phyloP scores from a whole-genome alignment of 495 filamentous ascomycete species.

The Hypoxylon fuscum region DNA sequence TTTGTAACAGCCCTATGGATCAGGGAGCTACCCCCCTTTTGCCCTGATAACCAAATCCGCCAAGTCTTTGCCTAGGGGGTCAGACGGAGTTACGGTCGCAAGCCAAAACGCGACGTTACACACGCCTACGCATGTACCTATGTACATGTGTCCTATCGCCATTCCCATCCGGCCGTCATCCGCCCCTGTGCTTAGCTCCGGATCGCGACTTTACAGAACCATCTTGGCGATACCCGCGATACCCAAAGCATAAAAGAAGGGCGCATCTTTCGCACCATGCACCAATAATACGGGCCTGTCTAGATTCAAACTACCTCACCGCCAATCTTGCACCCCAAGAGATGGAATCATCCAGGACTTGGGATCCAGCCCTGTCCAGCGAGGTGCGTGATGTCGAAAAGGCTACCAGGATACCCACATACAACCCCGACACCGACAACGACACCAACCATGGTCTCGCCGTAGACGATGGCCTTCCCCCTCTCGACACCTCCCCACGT shows the following conservation, averaged over 20 bases:
- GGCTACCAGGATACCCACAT: neutral
- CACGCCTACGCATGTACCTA: no score
- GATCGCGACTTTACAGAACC: neutral
- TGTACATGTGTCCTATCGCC: no score
- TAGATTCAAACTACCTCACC: neutral
- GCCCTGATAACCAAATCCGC: no score
- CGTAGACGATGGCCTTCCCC: conserved; percentile 1
- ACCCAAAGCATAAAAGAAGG: no score
- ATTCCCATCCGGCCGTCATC: no score
- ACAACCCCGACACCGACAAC: neutral
- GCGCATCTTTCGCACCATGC: neutral
- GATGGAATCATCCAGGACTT: neutral
- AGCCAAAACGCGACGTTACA: no score
- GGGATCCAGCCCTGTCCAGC: neutral
- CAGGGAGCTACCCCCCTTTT: no score
- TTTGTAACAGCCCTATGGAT: no score
- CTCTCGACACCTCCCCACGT: neutral
- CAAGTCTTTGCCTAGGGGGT: no score
- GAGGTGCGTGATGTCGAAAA: neutral
- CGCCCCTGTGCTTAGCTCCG: no score
- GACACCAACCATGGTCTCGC: neutral
- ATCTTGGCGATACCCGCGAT: neutral
- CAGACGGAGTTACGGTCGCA: no score
- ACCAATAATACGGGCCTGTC: neutral
- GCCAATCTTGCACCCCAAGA: neutral